Evolutionary conservation across 192 early-diverging fungal genomes (phyloP).

Genomic region (Backusella parvicylindrica): DNA sequence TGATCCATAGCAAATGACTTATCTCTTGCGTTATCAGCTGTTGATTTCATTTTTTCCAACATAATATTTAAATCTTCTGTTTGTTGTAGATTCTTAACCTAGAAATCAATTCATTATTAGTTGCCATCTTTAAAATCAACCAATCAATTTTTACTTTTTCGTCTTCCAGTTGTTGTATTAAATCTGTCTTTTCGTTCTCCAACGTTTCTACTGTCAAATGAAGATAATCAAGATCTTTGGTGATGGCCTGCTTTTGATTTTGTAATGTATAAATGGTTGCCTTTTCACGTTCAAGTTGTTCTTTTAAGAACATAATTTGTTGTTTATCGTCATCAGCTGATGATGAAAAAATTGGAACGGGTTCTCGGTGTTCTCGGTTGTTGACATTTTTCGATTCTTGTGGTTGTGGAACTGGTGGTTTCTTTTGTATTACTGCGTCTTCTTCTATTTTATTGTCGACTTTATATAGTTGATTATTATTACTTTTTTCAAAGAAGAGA

Average conservation of each 20-base stretch:
- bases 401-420: not conserved
- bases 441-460: not conserved
- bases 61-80: constrained; percentile 26
- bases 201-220: constrained; percentile 32
- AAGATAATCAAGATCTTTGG: constrained; percentile 32
- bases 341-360: not conserved
- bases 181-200: constrained; percentile 13
- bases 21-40: constrained; percentile 27
- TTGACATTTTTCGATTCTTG: not conserved
- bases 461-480: not conserved
- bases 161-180: constrained; percentile 21
- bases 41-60: constrained; percentile 30
- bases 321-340: not conserved
- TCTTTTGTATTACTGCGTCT: not conserved
- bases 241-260: constrained; percentile 32
- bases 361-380: not conserved
- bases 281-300: constrained; percentile 10
- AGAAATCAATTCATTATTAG: no score
- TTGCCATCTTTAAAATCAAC: no score
- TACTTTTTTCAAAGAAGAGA: not conserved
- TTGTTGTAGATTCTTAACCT: constrained; percentile 14
- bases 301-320: not conserved
- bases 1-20: constrained; percentile 9
- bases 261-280: constrained; percentile 18
- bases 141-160: constrained; percentile 27